These are phyloP conservation scores for Saccharomycopsis capsularis DNA, from an alignment of 805 yeast species.

Conservation along the genomic window DNA sequence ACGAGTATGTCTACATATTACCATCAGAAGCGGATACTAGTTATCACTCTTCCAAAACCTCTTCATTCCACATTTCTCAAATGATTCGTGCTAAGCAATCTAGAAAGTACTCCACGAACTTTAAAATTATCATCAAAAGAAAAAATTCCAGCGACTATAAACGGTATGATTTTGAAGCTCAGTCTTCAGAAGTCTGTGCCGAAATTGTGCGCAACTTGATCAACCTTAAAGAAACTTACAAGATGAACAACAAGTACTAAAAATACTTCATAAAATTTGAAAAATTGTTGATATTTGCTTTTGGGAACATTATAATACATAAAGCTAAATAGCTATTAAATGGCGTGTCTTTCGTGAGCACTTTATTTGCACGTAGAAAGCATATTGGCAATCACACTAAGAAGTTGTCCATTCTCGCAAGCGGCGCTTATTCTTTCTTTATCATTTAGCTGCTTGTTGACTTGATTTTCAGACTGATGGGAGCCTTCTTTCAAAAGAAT, in stretches of 20 bases:
- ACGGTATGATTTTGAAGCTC: constrained; percentile 82
- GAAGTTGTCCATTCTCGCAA: constrained; percentile 88
- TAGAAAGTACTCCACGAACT: constrained; percentile 64
- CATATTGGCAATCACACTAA: constrained; percentile 90
- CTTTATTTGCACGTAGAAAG: constrained; percentile 55
- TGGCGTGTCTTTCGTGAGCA: not conserved
- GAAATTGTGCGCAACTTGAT: constrained; percentile 72
- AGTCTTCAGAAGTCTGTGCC: constrained; percentile 47
- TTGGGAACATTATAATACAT: no score
- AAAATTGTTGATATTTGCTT: no score
- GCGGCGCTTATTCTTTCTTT: constrained; percentile 98
- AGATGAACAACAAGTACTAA: constrained; percentile 27
- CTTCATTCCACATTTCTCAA: constrained; percentile 79
- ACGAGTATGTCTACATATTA: constrained; percentile 84
- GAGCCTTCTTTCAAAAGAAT: constrained; percentile 83
- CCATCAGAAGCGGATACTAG: constrained; percentile 52
- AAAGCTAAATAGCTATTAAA: no score
- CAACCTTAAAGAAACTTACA: constrained; percentile 49
- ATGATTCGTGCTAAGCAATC: constrained; percentile 71
- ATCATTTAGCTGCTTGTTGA: constrained; percentile 92
- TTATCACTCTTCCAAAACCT: constrained; percentile 55
- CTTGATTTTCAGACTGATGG: constrained; percentile 93
- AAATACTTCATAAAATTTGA: no score
- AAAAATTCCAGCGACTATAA: constrained; percentile 50
- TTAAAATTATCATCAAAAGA: constrained; percentile 73